Evolutionary conservation across 148 eudicot species (phyloP).

Genomic region (Bassia scoparia): DNA sequence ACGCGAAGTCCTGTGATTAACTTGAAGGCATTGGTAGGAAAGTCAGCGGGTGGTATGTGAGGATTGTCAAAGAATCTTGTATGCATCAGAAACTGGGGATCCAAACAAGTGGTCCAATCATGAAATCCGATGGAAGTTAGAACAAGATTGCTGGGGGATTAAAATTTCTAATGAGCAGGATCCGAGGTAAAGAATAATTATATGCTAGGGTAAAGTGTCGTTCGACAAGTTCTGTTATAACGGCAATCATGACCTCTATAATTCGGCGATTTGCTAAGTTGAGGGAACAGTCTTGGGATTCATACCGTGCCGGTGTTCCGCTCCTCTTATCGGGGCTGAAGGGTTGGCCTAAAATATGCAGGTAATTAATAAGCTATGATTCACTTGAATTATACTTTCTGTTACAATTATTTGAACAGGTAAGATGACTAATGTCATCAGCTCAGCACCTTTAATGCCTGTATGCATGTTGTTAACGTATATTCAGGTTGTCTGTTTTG

Average conservation of each 20-base stretch:
- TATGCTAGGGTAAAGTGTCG: constrained; percentile 38
- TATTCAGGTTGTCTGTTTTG: too few relatives aligned
- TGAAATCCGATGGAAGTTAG: constrained; percentile 28
- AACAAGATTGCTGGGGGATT: constrained; percentile 25
- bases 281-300: constrained; percentile 34
- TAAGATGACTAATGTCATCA: too few relatives aligned
- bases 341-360: constrained; percentile 31
- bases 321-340: constrained; percentile 21
- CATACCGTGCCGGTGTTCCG: constrained; percentile 20
- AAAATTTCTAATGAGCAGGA: constrained; percentile 40
- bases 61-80: constrained; percentile 7
- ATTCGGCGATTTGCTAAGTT: constrained; percentile 27
- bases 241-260: constrained; percentile 36
- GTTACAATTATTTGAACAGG: too few relatives aligned
- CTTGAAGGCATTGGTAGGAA: constrained; percentile 4
- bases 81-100: constrained; percentile 33
- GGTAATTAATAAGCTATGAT: constrained; percentile 23
- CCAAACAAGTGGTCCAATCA: constrained; percentile 42
- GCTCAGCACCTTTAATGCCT: too few relatives aligned
- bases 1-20: constrained; percentile 28
- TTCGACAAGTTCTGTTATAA: constrained; percentile 19
- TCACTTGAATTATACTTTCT: too few relatives aligned
- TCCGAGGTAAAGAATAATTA: constrained; percentile 19
- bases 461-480: too few relatives aligned
- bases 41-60: neutral